phyloP scores from a whole-genome alignment of 805 yeast species.

The Metschnikowia dekortorum region DNA sequence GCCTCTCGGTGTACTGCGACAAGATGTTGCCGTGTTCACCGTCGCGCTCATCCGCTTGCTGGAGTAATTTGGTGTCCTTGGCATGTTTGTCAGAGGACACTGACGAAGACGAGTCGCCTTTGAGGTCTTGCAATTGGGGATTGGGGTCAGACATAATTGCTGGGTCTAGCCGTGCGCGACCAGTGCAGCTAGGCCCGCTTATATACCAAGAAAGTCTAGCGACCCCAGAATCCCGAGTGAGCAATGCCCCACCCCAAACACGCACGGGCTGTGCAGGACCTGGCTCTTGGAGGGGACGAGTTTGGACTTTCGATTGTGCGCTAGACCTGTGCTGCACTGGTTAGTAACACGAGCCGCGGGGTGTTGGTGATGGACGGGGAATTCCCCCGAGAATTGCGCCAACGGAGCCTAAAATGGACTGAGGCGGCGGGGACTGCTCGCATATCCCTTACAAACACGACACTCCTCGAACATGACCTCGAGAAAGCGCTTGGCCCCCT shows the following conservation, averaged over 20 bases:
- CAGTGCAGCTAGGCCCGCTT: background rate
- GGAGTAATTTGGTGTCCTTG: slow-evolving; percentile 6
- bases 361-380: background rate
- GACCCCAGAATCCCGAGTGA: background rate
- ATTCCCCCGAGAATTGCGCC: slow-evolving; percentile 1
- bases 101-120: slow-evolving; percentile 6
- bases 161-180: background rate
- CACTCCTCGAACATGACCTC: background rate
- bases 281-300: background rate
- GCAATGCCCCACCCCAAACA: background rate
- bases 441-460: background rate
- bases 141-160: slow-evolving; percentile 5
- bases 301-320: background rate
- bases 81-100: slow-evolving; percentile 1
- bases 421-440: background rate
- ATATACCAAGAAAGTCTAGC: background rate
- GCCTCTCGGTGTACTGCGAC: slow-evolving; percentile 57
- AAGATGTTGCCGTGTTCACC: slow-evolving; percentile 19
- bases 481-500: background rate
- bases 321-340: background rate
- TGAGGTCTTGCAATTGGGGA: slow-evolving; percentile 1
- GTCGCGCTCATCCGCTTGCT: slow-evolving; percentile 9
- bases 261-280: background rate
- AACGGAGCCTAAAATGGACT: background rate
- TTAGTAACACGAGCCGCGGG: slow-evolving; percentile 2